phyloP scores from a whole-genome alignment of 2,329 filamentous ascomycete species.

The Colletotrichum horii region DNA sequence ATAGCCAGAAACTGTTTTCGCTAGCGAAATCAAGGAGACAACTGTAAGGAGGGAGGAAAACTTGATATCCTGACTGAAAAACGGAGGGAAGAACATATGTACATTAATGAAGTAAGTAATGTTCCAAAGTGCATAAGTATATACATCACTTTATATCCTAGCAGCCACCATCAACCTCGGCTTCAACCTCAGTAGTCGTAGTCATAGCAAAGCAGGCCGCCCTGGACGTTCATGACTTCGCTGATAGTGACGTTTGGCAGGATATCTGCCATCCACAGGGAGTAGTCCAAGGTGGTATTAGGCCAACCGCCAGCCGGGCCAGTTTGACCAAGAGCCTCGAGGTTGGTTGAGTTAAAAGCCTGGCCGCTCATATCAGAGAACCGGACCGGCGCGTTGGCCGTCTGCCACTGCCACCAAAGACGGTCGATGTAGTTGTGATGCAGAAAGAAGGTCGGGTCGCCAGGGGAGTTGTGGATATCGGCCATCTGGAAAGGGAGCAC shows the following conservation, averaged over 20 bases:
- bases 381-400: neutral
- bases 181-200: neutral
- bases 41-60: too few relatives aligned
- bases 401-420: neutral
- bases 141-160: too few relatives aligned
- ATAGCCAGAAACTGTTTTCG: too few relatives aligned
- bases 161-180: too few relatives aligned
- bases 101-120: too few relatives aligned
- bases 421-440: neutral
- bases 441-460: neutral
- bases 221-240: neutral
- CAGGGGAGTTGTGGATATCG: neutral
- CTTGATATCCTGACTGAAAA: too few relatives aligned
- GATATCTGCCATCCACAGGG: neutral
- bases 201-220: neutral
- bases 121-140: too few relatives aligned
- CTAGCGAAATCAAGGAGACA: too few relatives aligned
- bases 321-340: neutral
- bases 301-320: neutral
- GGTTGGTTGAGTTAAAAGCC: neutral
- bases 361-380: neutral
- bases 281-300: neutral
- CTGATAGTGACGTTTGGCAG: neutral
- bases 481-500: neutral
- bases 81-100: too few relatives aligned